Conservation (phyloP, 208 protist genomes). For the Leishmania lainsoni region DNA sequence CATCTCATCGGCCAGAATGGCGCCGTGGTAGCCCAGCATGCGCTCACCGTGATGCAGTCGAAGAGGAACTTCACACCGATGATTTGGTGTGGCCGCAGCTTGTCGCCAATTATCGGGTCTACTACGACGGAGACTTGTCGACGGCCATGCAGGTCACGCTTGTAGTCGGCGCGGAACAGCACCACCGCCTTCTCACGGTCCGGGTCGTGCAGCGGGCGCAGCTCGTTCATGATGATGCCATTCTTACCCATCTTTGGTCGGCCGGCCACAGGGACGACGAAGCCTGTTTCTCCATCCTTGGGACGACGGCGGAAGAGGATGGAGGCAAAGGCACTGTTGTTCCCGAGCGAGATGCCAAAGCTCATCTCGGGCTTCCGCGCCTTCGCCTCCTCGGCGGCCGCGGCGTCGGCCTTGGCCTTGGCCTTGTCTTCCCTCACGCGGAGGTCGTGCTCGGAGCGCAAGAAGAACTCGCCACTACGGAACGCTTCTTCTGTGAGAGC, state of each 20-base stretch:
- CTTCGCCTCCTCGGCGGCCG: slow-evolving; percentile 48
- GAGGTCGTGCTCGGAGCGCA: slow-evolving; percentile 80
- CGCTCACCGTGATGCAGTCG: slow-evolving; percentile 90
- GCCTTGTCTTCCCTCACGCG: slow-evolving; percentile 81
- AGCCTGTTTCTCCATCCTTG: slow-evolving; percentile 69
- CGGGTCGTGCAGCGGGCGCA: slow-evolving; percentile 78
- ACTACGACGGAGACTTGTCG: slow-evolving; percentile 90
- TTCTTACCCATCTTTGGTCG: slow-evolving; percentile 71
- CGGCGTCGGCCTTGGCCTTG: slow-evolving; percentile 71
- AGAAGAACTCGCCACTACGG: slow-evolving; percentile 90
- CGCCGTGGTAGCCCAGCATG: slow-evolving; percentile 89
- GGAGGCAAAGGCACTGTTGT: slow-evolving; percentile 46
- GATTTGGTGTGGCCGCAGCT: slow-evolving; percentile 90
- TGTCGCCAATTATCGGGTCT: slow-evolving; percentile 91
- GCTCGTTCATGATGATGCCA: slow-evolving; percentile 58
- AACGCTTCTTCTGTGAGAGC: slow-evolving; percentile 85
- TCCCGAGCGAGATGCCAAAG: slow-evolving; percentile 54
- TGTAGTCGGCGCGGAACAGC: slow-evolving; percentile 91
- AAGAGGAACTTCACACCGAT: slow-evolving; percentile 93
- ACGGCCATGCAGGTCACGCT: slow-evolving; percentile 79
- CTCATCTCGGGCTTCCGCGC: slow-evolving; percentile 67
- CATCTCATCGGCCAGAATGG: slow-evolving; percentile 96
- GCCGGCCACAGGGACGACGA: slow-evolving; percentile 78
- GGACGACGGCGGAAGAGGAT: slow-evolving; percentile 72
- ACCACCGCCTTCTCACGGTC: slow-evolving; percentile 80